Evolutionary conservation across 2,329 filamentous ascomycete genomes (phyloP).

Genomic region (Diaporthe ilicicola): DNA sequence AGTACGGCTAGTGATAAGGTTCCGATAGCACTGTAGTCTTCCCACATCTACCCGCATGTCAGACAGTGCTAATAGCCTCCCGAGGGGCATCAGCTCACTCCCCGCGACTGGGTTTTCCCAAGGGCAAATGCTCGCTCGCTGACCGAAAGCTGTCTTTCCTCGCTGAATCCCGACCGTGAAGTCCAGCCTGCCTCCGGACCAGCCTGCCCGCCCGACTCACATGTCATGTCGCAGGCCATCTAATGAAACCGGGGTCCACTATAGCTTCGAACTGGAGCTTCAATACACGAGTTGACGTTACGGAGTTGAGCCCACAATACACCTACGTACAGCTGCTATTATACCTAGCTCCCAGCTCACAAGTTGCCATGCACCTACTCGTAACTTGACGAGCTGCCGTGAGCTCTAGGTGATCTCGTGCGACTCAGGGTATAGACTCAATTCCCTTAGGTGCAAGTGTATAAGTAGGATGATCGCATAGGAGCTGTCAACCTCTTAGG

Average conservation of each 20-base stretch:
- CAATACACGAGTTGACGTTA: background rate
- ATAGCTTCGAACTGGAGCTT: background rate
- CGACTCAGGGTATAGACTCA: no score
- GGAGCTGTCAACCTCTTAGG: background rate
- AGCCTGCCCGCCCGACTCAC: background rate
- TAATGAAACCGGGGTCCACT: background rate
- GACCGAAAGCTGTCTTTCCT: constrained; percentile 4
- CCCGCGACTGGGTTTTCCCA: constrained; percentile 12
- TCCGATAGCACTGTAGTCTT: constrained; percentile 3
- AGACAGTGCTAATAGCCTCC: background rate
- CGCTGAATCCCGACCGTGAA: constrained; percentile 15
- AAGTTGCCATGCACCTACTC: background rate
- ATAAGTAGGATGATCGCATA: background rate
- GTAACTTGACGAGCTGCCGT: background rate
- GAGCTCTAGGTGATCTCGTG: background rate
- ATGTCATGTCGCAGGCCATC: background rate
- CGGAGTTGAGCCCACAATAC: background rate
- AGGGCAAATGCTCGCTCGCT: constrained; percentile 25
- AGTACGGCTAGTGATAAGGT: constrained; percentile 7
- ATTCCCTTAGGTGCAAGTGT: no score
- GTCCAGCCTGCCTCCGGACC: background rate
- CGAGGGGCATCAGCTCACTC: constrained; percentile 31
- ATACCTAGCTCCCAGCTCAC: no score
- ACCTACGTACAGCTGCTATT: background rate
- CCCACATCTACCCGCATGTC: fast-evolving